Base-by-base conservation (phyloP, 169 alveolate genomes). In the Babesia bovis region DNA sequence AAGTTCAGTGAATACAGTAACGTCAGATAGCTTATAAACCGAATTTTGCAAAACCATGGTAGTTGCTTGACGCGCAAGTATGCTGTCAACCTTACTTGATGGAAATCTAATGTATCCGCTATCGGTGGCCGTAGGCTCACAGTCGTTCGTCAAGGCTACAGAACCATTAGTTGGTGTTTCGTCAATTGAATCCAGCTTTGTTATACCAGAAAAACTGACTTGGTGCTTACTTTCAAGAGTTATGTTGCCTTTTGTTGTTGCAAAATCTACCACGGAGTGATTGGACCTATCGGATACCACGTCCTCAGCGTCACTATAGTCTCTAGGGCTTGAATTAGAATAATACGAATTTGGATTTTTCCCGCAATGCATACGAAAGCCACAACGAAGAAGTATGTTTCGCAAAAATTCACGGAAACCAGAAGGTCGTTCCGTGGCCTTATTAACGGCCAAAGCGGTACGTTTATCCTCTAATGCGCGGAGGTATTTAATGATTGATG, bases 21-120 rank as follows among this genome's bases (percentile, higher is more conserved):
- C 90, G 53, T 87, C 93, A 1, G 79, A 78, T 32, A 87, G 72
- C 38, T 87, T 87, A 55, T 87, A 87, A 47, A 83, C 92, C 23
- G 85, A 76, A 32, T 40, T 76, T 50, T 56, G 35, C n/a, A 61
- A 26, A 1, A 59, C 68, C 44, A 5, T 36, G 36, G 41, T 49
- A 15, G 68, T 74, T 10, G 74, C 58, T 15, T 45, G 73, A 3
- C 73, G 73, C 45, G 49, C 73, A 49, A 63, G 28, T n/a, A 36
- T 47, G 33, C 21, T 26, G 51, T 63, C 73, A 3, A 21, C 73
- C 6, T 53, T 32, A 4, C 61, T 30, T 3, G 73, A 63, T 1
- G 73, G 73, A 60, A 63, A 63, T 36, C 44, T 44, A 52, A 23
- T 23, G 51, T 63, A 63, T 23, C 60, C 73, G 25, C 19, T 1